These are phyloP conservation scores for Beauveria asiatica DNA, from an alignment of 2,329 filamentous ascomycete species.

Conservation along the genomic window DNA sequence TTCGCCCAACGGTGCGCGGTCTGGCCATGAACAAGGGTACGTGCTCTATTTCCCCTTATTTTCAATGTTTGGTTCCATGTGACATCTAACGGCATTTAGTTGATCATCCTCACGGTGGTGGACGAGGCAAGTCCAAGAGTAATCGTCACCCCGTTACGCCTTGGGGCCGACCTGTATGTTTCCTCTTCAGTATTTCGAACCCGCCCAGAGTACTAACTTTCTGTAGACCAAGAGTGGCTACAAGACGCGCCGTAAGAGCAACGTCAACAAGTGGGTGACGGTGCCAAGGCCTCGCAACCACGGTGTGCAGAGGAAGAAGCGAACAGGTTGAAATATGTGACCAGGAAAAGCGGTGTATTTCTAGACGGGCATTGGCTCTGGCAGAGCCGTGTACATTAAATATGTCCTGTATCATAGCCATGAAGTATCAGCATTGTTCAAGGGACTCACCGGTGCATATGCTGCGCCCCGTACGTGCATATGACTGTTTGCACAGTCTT, in stretches of 20 bases:
- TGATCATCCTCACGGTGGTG: slow-evolving; percentile 98
- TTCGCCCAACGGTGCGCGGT: slow-evolving; percentile 91
- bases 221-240: slow-evolving; percentile 68
- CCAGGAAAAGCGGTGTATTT: neutral
- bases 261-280: slow-evolving; percentile 87
- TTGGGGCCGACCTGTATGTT: slow-evolving; percentile 87
- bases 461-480: neutral
- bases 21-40: slow-evolving; percentile 94
- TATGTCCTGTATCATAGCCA: slow-evolving; percentile 12
- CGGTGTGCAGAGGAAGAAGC: slow-evolving; percentile 73
- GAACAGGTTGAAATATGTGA: neutral
- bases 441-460: neutral
- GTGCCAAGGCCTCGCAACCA: slow-evolving; percentile 77
- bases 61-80: neutral
- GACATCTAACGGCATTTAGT: slow-evolving; percentile 33
- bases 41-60: slow-evolving; percentile 18
- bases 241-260: slow-evolving; percentile 85
- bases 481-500: neutral
- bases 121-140: slow-evolving; percentile 98
- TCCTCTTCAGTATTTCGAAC: neutral
- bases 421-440: neutral
- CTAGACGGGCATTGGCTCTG: slow-evolving; percentile 7
- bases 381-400: slow-evolving; percentile 10
- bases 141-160: slow-evolving; percentile 91
- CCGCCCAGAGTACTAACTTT: slow-evolving; percentile 20